Evolutionary conservation across 345 rosid species (phyloP).

Genomic region (Lagerstroemia speciosa): DNA sequence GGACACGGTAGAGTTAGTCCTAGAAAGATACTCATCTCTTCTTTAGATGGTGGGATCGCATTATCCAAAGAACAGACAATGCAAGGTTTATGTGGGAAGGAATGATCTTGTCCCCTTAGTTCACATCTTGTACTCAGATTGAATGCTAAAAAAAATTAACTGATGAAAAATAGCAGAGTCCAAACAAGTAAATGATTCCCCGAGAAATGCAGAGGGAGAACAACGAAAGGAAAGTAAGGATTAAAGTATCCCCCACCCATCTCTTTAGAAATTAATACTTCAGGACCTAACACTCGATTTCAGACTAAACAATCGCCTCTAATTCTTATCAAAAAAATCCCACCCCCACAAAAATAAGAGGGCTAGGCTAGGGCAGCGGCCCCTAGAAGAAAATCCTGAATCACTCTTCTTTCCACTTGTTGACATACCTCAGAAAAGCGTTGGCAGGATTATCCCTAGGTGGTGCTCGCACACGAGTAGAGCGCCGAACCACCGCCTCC

Average conservation of each 20-base stretch:
- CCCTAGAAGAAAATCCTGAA: neutral
- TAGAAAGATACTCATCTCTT: neutral
- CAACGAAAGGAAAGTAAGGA: neutral
- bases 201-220: neutral
- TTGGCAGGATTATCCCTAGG: slow-evolving; percentile 72
- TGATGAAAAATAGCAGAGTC: neutral
- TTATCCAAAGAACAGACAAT: neutral
- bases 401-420: slow-evolving; percentile 90
- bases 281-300: neutral
- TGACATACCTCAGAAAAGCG: slow-evolving; percentile 69
- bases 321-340: neutral
- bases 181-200: neutral
- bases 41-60: neutral
- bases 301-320: neutral
- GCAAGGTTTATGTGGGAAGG: neutral
- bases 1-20: no score
- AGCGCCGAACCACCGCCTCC: slow-evolving; percentile 81
- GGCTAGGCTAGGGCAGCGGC: neutral
- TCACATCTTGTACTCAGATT: neutral
- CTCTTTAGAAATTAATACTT: neutral
- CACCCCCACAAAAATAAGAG: neutral
- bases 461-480: slow-evolving; percentile 80
- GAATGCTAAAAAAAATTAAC: neutral
- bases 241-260: neutral
- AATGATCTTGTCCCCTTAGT: neutral